Conservation (phyloP, 179 eudicot species). For the Spinacia oleracea region DNA sequence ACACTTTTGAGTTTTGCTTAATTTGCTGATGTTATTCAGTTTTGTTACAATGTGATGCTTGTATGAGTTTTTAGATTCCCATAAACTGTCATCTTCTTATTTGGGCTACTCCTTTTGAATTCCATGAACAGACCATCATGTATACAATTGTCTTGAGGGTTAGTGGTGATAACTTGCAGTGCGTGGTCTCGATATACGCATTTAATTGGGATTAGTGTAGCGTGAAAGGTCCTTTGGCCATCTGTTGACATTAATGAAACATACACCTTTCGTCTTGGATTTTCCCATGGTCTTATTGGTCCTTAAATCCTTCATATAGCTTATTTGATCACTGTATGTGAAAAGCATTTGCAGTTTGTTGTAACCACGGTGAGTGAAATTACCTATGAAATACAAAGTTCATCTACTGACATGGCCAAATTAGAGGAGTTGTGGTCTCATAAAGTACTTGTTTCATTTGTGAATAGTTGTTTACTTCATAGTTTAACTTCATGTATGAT, state of each 20-base stretch:
- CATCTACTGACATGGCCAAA: neutral
- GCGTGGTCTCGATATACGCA: neutral
- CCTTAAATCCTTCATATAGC: neutral
- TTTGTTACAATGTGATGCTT: slow-evolving; percentile 7
- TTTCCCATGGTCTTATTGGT: neutral
- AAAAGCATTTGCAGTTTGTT: neutral
- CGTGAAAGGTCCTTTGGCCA: neutral
- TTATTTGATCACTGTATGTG: neutral
- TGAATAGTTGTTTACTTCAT: neutral
- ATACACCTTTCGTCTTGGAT: neutral
- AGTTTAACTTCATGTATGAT: neutral
- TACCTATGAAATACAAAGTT: neutral
- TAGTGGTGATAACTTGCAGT: neutral
- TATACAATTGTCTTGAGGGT: neutral
- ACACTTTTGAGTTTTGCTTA: neutral
- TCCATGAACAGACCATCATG: no score
- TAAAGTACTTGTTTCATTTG: neutral
- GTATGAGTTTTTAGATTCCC: neutral
- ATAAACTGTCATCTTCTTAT: neutral
- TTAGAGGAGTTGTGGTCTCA: slow-evolving; percentile 1
- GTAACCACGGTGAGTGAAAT: neutral
- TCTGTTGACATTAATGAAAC: neutral
- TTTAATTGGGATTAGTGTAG: neutral
- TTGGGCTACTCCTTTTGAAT: neutral
- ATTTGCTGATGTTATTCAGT: neutral